phyloP scores from a whole-genome alignment of 768 basidiomycete species.

The Hericium coralloides region DNA sequence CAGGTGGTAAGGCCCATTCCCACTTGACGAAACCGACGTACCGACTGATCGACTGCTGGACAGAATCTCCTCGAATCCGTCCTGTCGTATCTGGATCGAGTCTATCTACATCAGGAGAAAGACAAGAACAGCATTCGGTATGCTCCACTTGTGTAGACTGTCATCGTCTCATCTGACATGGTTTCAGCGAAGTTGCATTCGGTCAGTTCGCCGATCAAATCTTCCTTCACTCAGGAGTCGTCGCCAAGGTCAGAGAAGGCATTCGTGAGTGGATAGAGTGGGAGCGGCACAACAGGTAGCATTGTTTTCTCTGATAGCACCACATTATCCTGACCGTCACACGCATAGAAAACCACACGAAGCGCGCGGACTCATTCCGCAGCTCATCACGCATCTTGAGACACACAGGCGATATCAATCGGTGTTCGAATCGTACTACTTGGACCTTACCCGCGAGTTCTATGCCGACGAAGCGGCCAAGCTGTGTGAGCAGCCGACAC shows the following conservation, averaged over 20 bases:
- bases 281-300: slow-evolving; percentile 11
- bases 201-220: slow-evolving; percentile 1
- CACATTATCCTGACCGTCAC: not conserved
- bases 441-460: slow-evolving; percentile 40
- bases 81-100: slow-evolving; percentile 3
- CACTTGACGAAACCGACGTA: too few relatives aligned
- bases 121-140: slow-evolving; percentile 32
- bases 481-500: slow-evolving; percentile 27
- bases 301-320: not conserved
- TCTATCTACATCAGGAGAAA: not conserved
- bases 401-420: slow-evolving; percentile 46
- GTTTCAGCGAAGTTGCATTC: slow-evolving; percentile 6
- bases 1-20: slow-evolving; percentile 26
- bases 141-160: not conserved
- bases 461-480: slow-evolving; percentile 43
- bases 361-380: slow-evolving; percentile 32
- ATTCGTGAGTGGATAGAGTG: slow-evolving; percentile 10
- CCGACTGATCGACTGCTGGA: too few relatives aligned
- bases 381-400: slow-evolving; percentile 49
- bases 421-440: slow-evolving; percentile 47
- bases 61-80: slow-evolving; percentile 25
- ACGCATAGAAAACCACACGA: slow-evolving; percentile 27
- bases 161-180: not conserved
- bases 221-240: slow-evolving; percentile 2
- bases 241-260: not conserved